Percentiles rank a stretch among this genome's conserved stretches.
Conservation (phyloP, 176 grass and related monocot genomes). For the Cenchrus americanus region DNA sequence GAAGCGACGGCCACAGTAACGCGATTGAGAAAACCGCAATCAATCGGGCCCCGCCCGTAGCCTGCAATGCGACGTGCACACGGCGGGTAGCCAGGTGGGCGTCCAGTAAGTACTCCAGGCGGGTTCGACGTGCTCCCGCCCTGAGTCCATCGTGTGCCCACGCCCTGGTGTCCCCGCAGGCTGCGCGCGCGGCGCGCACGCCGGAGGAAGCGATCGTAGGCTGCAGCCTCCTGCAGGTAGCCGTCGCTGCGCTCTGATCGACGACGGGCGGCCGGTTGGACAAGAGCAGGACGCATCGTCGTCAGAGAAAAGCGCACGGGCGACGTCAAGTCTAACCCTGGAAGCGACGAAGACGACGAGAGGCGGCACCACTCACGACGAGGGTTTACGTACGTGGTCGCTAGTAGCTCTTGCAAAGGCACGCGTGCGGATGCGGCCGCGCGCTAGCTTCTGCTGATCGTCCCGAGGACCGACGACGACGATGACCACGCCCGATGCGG, state of each 20-base stretch:
- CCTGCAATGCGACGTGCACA: background rate
- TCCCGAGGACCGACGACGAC: background rate
- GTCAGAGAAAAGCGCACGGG: background rate
- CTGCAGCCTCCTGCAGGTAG: background rate
- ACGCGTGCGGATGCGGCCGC: no score
- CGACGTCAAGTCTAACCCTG: background rate
- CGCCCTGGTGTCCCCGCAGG: background rate
- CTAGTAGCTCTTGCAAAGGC: background rate
- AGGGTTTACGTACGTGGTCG: background rate
- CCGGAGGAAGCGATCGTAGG: background rate
- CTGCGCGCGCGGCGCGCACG: background rate
- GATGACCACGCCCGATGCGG: background rate
- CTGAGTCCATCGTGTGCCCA: background rate
- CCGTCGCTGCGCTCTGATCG: background rate
- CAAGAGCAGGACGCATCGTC: background rate
- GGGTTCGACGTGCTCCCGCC: background rate
- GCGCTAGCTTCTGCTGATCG: background rate
- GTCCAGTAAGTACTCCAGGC: background rate
- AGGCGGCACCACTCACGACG: background rate
- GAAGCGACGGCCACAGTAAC: conserved; percentile 19
- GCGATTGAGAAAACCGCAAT: conserved; percentile 35
- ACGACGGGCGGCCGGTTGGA: background rate
- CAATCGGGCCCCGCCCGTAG: background rate
- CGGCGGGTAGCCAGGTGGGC: background rate
- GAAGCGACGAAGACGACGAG: background rate